A percentile compares a stretch with the other conserved stretches of the same genome.
These are phyloP conservation scores for Cicer arietinum DNA, from an alignment of 306 rosid species.

Conservation along the genomic window DNA sequence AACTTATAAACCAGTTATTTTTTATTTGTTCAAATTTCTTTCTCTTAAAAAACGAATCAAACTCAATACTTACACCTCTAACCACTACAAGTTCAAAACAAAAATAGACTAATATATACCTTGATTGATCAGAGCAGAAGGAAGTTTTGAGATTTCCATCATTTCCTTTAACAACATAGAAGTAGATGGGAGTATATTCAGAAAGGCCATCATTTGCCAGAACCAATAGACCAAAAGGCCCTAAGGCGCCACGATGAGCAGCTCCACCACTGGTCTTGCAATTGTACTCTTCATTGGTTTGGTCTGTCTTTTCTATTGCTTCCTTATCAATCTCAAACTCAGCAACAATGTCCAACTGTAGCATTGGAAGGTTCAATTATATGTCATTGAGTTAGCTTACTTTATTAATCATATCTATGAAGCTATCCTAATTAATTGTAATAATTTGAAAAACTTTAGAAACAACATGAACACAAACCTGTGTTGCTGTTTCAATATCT, in stretches of 20 bases:
- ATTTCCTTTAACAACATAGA: slow-evolving; percentile 67
- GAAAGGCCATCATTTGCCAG: slow-evolving; percentile 71
- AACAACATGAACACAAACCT: slow-evolving; percentile 55
- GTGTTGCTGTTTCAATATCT: slow-evolving; percentile 70
- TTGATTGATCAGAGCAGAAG: slow-evolving; percentile 79
- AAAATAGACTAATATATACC: slow-evolving; percentile 42
- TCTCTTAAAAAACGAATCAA: too few relatives aligned
- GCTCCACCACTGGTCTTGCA: slow-evolving; percentile 73
- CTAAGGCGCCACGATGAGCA: slow-evolving; percentile 68
- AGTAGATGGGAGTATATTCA: slow-evolving; percentile 81
- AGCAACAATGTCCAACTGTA: slow-evolving; percentile 79
- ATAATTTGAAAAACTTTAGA: not conserved
- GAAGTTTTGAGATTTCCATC: slow-evolving; percentile 64
- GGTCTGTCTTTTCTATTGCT: slow-evolving; percentile 52
- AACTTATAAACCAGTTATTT: too few relatives aligned
- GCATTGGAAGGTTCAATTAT: slow-evolving; percentile 29
- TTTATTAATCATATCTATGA: slow-evolving; percentile 2
- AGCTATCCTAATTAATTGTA: not conserved
- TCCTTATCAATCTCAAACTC: slow-evolving; percentile 80
- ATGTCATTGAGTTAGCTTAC: slow-evolving; percentile 1
- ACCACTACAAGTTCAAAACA: not conserved
- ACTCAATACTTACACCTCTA: too few relatives aligned
- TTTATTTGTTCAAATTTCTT: too few relatives aligned
- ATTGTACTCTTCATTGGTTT: slow-evolving; percentile 52
- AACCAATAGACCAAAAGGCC: slow-evolving; percentile 88